Percentiles rank a stretch among this genome's conserved stretches.
Evolutionary conservation across 2,329 filamentous ascomycete species (phyloP).

Genomic region (Beauveria medogensis): DNA sequence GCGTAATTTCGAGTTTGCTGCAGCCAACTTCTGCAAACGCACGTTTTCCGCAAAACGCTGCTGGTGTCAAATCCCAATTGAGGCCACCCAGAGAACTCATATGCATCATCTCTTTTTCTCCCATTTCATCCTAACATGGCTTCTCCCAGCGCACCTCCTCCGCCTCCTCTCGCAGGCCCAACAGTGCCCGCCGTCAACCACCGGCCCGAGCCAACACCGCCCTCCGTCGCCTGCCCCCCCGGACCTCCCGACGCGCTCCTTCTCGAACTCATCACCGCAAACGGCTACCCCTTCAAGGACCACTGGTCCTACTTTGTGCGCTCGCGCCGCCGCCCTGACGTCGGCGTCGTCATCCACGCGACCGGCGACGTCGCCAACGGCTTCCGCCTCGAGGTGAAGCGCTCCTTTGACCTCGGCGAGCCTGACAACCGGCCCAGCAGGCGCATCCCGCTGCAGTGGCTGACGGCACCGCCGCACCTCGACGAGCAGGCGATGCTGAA

Average conservation of each 20-base stretch:
- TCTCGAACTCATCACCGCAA: slow-evolving; percentile 23
- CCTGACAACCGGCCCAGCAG: slow-evolving; percentile 14
- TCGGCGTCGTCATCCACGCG: slow-evolving; percentile 23
- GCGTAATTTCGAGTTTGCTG: no score
- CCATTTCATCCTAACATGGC: background rate
- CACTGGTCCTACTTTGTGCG: slow-evolving; percentile 27
- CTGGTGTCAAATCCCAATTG: background rate
- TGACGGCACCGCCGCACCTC: slow-evolving; percentile 16
- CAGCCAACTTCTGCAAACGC: background rate
- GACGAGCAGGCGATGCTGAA: slow-evolving; percentile 21
- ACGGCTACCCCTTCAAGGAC: slow-evolving; percentile 26
- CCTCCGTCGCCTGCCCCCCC: background rate
- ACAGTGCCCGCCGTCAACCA: no score
- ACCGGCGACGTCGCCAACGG: slow-evolving; percentile 24
- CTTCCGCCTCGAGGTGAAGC: slow-evolving; percentile 24
- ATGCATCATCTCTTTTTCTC: background rate
- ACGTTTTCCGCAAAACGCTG: background rate
- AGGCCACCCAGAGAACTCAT: background rate
- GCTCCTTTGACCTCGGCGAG: slow-evolving; percentile 17
- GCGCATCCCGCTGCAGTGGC: slow-evolving; percentile 24
- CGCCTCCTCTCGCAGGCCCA: background rate
- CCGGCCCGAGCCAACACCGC: background rate
- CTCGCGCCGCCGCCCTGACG: slow-evolving; percentile 9
- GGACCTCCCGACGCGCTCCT: slow-evolving; percentile 18
- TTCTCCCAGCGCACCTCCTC: background rate